phyloP scores from a whole-genome alignment of 257 asterid genomes.

The Anisodus acutangulus region DNA sequence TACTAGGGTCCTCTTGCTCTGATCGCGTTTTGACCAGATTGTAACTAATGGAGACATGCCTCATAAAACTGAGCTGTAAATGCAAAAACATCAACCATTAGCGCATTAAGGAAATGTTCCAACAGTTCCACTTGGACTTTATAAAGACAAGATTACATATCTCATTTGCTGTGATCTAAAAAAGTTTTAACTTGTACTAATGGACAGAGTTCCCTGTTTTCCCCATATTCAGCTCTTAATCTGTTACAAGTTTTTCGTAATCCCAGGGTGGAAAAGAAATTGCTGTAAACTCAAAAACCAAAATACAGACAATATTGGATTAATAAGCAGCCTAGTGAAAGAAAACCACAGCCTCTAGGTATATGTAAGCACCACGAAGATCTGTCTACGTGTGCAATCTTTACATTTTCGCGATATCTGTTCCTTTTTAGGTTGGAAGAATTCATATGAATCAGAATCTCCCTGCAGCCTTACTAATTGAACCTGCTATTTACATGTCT shows the following conservation, averaged over 20 bases:
- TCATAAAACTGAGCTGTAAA: constrained; percentile 73
- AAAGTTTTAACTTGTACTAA: background rate
- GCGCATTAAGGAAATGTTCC: background rate
- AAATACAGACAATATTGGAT: background rate
- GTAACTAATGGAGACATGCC: constrained; percentile 54
- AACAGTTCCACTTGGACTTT: background rate
- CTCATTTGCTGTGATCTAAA: background rate
- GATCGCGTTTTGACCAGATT: constrained; percentile 50
- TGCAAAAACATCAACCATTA: background rate
- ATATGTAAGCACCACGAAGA: background rate
- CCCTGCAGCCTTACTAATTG: background rate
- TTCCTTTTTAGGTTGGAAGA: background rate
- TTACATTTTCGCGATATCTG: background rate
- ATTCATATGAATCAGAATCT: background rate
- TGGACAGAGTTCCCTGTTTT: background rate
- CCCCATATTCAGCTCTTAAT: background rate
- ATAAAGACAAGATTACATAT: background rate
- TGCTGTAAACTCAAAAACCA: background rate
- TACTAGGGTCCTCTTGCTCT: constrained; percentile 34
- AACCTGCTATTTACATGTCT: background rate
- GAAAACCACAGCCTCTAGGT: background rate
- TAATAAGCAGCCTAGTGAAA: background rate
- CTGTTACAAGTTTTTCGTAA: background rate
- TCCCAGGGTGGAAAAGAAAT: background rate
- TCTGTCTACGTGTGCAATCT: background rate